These are phyloP conservation scores for Tricholoma saponaceum DNA, from an alignment of 768 basidiomycete genomes.

Conservation along the genomic window DNA sequence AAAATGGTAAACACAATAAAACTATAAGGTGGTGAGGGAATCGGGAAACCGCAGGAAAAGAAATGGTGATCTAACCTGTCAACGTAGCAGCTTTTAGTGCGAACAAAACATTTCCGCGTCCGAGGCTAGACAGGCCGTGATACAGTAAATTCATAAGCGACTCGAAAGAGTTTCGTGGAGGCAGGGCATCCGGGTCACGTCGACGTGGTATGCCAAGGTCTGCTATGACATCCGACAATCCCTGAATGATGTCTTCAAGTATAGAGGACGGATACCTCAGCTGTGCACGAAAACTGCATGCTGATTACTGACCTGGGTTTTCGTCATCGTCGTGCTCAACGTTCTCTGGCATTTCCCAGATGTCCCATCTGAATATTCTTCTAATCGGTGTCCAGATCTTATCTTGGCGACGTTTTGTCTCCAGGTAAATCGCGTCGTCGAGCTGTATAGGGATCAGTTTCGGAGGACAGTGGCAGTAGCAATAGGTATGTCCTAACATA, in stretches of 20 bases:
- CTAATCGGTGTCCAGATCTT: conserved; percentile 57
- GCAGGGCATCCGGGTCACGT: conserved; percentile 73
- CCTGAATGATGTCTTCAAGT: conserved; percentile 47
- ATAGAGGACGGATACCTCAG: not conserved
- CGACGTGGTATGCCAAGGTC: conserved; percentile 55
- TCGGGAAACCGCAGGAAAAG: too few species aligned
- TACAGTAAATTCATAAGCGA: conserved; percentile 44
- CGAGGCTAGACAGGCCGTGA: conserved; percentile 32
- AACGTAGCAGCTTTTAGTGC: conserved; percentile 69
- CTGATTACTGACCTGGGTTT: conserved; percentile 51
- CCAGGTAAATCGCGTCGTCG: conserved; percentile 51
- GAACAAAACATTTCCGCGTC: conserved; percentile 59
- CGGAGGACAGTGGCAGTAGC: too few species aligned
- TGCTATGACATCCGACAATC: conserved; percentile 35
- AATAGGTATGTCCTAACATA: conserved; percentile 15
- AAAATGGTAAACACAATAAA: conserved; percentile 54
- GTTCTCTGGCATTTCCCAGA: conserved; percentile 42
- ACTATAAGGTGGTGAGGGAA: conserved; percentile 29
- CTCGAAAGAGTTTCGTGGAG: conserved; percentile 60
- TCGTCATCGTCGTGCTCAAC: conserved; percentile 57
- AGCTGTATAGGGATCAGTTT: conserved; percentile 36
- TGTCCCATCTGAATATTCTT: conserved; percentile 36
- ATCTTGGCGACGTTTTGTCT: conserved; percentile 36
- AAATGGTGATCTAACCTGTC: conserved; percentile 36
- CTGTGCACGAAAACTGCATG: not conserved